Evolutionary conservation across 1,139 yeast genomes (phyloP), one percentile per base, ranked within the genome.

Genomic region (Geotrichum candidum): DNA sequence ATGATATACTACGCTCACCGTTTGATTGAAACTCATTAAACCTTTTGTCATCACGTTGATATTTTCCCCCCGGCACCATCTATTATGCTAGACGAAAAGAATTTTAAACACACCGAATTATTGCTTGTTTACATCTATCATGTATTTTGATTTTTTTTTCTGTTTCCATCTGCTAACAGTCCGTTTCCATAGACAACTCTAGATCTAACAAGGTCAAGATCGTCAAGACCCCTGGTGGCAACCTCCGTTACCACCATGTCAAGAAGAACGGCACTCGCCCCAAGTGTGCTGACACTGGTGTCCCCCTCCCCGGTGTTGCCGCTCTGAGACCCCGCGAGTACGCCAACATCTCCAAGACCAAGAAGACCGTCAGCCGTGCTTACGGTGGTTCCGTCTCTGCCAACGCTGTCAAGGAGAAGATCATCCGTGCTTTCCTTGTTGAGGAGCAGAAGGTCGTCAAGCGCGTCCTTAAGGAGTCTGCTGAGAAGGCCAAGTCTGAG

Each of bases 351-450:
- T 90, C 97, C 73, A 91, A 88, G 85, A 90, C 97, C 77, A 90
- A 88, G 86, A 92, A 94, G 87, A 88, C 97, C 73, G 99, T 94
- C 74, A 92, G 92, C 80, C 94, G 99, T 87, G 92, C 97, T 76
- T 94, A 94, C 92, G 99, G 99, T 84, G 99, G 99, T 80, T 87
- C 96, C 76, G 86, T 95, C 85, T 91, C 97, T 84, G 96, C 96
- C 77, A 88, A 87, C 90, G 90, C 97, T 84, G 97, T 92, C 78
- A 91, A 90, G 87, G 96, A 91, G 82, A 90, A 97, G 87, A 87
- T 94, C 76, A 91, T 92, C 80, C 92, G 98, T 85, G 97, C 98
- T 78, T 94, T 94, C 90, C 88, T 94, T 80, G 90, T 94, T 74
- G 98, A 94, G 85, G 99, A 94, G 85, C 98, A 94, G 85, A 94